Evolutionary conservation across 306 rosid genomes (phyloP), one percentile per base, ranked within the genome.

Genomic region (Crotalaria pallida): DNA sequence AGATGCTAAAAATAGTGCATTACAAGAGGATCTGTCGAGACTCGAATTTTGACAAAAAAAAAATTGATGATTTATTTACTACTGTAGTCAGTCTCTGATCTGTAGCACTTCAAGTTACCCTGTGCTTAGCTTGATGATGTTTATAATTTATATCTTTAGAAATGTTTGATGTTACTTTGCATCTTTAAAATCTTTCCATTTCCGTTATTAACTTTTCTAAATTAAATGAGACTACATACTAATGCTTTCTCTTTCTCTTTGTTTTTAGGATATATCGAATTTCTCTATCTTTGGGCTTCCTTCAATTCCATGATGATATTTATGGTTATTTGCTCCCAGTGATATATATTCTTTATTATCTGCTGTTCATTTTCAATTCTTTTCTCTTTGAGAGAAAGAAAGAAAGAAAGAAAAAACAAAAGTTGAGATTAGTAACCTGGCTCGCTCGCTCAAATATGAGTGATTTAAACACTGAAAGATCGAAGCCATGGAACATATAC

Each of bases 401-500:
- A n/a, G n/a, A n/a, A n/a, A n/a, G n/a, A n/a, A n/a, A 67, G 16
- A 51, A 78, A 51, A 64, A 15, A 34, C 21, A 69, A 61, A 66
- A 52, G 11, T 34, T 5, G 33, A 22, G 15, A 31, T 8, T 6
- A 31, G 36, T 31, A 31, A 31, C 36, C 5, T n/a, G n/a, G n/a
- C n/a, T n/a, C n/a, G 67, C 1, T 15, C 22, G n/a, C 1, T 3
- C 19, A 10, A 85, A 17, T 18, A 92, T 87, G 98, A 87, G 50
- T 11, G 82, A 88, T 71, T 71, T 80, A 17, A 79, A 78, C 47
- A 13, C 58, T 10, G 96, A 83, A 51, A 84, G 88, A 78, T 76
- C 90, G 60, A 88, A 86, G 76, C 63, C 88, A 43, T 89, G 98
- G 98, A 79, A 64, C 82, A 74, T 85, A 40, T 86, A 92, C 63